Percentiles rank a stretch among this genome's conserved stretches.
Evolutionary conservation across 495 filamentous ascomycete species (phyloP).

Genomic region (Pseudotulostoma volvatum): DNA sequence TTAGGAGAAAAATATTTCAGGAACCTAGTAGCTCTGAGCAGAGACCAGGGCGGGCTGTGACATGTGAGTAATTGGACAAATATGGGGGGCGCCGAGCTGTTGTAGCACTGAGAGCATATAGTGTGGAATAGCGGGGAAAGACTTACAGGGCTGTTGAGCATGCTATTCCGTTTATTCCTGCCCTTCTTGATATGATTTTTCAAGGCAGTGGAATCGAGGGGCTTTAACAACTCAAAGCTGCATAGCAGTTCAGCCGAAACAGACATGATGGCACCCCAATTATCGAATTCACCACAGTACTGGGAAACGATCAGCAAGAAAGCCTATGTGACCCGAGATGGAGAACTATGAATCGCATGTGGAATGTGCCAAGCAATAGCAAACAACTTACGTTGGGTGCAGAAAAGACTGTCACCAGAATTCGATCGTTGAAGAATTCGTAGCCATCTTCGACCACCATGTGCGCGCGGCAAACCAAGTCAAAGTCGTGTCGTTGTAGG

Average conservation of each 20-base stretch:
- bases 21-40: constrained; percentile 29
- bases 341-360: no score
- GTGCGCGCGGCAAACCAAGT: constrained; percentile 90
- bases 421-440: constrained; percentile 93
- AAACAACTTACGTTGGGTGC: constrained; percentile 84
- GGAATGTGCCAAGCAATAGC: no score
- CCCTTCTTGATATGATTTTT: constrained; percentile 99
- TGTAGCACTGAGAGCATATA: constrained; percentile 11
- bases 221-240: constrained; percentile 94
- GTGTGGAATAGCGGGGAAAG: constrained; percentile 15
- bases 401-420: constrained; percentile 93
- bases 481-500: constrained; percentile 86
- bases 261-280: constrained; percentile 98
- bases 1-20: constrained; percentile 7
- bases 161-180: constrained; percentile 74
- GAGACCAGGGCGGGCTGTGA: constrained; percentile 30
- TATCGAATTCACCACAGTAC: constrained; percentile 99
- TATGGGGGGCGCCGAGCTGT: constrained; percentile 9
- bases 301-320: no score
- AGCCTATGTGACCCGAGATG: no score
- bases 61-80: constrained; percentile 10
- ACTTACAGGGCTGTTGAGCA: constrained; percentile 86
- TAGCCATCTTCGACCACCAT: constrained; percentile 99
- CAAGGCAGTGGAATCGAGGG: constrained; percentile 85
- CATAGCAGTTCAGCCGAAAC: constrained; percentile 86